Evolutionary conservation across 2,329 filamentous ascomycete species (phyloP).

Genomic region (Fusarium duplospermum): DNA sequence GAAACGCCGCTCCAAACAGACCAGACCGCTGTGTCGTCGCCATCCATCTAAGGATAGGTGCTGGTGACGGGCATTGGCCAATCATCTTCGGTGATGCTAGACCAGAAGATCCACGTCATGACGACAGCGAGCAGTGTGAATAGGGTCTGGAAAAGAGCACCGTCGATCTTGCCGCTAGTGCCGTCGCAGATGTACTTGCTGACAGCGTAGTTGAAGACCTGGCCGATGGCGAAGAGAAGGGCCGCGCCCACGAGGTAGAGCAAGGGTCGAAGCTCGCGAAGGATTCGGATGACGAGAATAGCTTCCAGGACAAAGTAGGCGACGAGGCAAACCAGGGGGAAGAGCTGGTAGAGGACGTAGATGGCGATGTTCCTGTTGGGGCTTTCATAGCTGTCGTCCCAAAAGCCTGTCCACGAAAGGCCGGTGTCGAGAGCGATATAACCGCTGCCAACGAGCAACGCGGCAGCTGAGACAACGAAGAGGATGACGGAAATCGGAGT

Average conservation of each 20-base stretch:
- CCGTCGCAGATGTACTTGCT: constrained; percentile 91
- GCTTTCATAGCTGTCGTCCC: constrained; percentile 72
- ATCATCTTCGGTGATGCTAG: constrained; percentile 98
- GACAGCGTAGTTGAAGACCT: constrained; percentile 95
- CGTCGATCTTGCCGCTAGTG: constrained; percentile 87
- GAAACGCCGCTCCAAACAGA: constrained; percentile 42
- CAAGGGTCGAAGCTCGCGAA: constrained; percentile 94
- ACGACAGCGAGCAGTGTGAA: constrained; percentile 90
- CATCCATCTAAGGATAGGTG: constrained; percentile 52
- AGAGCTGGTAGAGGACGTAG: constrained; percentile 93
- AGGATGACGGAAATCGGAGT: constrained; percentile 85
- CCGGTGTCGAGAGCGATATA: constrained; percentile 97
- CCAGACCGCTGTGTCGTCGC: constrained; percentile 17
- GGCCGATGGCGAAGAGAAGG: constrained; percentile 88
- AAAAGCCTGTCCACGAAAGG: constrained; percentile 85
- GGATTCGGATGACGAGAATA: constrained; percentile 83
- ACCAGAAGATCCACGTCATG: constrained; percentile 95
- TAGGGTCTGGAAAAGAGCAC: constrained; percentile 89
- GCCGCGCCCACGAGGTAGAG: constrained; percentile 81
- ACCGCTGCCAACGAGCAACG: constrained; percentile 88
- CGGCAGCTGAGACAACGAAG: constrained; percentile 74
- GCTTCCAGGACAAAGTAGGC: constrained; percentile 87
- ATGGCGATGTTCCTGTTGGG: constrained; percentile 83
- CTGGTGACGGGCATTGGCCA: constrained; percentile 75
- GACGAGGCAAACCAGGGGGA: constrained; percentile 89